Conservation (phyloP, 768 basidiomycete genomes). For the Lentinula aciculospora region DNA sequence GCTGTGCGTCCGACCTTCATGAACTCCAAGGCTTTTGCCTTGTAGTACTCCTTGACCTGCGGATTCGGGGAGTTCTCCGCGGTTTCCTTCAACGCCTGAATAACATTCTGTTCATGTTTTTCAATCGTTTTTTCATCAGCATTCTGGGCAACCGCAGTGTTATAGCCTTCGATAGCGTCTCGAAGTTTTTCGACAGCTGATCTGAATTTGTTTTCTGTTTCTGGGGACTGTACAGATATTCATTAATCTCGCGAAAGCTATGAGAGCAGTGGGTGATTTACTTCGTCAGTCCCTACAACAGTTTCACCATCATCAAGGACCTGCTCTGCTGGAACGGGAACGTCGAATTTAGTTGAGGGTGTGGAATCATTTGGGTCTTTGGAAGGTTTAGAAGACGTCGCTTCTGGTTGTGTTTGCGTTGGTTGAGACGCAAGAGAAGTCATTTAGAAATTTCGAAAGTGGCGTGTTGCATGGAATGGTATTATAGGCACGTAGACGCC, state of each 20-base stretch:
- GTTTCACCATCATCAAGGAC: background rate
- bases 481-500: background rate
- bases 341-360: background rate
- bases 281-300: slow-evolving; percentile 1
- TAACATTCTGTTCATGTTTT: background rate
- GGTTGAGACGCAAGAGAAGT: background rate
- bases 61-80: slow-evolving; percentile 1
- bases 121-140: background rate
- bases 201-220: slow-evolving; percentile 2
- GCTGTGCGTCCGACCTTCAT: slow-evolving; percentile 3
- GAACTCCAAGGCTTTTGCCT: slow-evolving; percentile 2
- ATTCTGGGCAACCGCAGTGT: background rate
- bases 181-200: background rate
- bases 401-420: background rate
- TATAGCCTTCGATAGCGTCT: slow-evolving; percentile 2
- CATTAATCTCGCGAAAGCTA: too few relatives aligned
- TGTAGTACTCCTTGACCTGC: slow-evolving; percentile 1
- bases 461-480: background rate
- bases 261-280: background rate
- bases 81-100: background rate
- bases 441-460: background rate
- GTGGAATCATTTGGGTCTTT: background rate
- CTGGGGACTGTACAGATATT: background rate
- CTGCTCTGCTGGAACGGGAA: background rate
- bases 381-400: background rate